A percentile compares a stretch with the other conserved stretches of the same genome.
Evolutionary conservation across 495 filamentous ascomycete genomes (phyloP).

Genomic region (Achaetomiella virescens): DNA sequence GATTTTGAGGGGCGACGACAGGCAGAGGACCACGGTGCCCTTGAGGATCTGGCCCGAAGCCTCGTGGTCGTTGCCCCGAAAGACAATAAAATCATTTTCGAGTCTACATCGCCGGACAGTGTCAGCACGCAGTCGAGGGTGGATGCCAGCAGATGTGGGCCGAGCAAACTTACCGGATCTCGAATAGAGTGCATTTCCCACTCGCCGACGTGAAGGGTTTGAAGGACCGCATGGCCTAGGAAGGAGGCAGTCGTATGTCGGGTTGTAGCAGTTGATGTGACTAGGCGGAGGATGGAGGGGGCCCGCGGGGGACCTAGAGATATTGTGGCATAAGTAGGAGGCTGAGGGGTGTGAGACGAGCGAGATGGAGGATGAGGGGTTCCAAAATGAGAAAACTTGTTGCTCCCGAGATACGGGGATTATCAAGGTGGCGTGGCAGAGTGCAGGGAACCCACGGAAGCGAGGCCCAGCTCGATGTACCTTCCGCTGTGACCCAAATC

Average conservation of each 20-base stretch:
- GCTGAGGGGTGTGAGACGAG: background rate
- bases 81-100: constrained; percentile 71
- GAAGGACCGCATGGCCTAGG: constrained; percentile 42
- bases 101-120: constrained; percentile 44
- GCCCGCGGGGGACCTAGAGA: constrained; percentile 9
- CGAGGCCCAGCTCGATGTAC: constrained; percentile 9
- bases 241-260: background rate
- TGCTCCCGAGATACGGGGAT: background rate
- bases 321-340: background rate
- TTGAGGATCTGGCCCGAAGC: constrained; percentile 68
- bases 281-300: background rate
- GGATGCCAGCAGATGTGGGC: background rate
- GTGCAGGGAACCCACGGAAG: constrained; percentile 4
- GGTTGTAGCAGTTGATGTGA: background rate
- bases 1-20: constrained; percentile 60
- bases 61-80: constrained; percentile 69
- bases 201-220: constrained; percentile 44
- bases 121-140: constrained; percentile 1
- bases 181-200: constrained; percentile 44
- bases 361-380: background rate
- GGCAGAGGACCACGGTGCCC: constrained; percentile 68
- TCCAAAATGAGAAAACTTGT: constrained; percentile 1
- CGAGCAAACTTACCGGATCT: constrained; percentile 44
- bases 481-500: constrained; percentile 1
- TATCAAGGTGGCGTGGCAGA: constrained; percentile 12